Base-by-base conservation (phyloP, 495 filamentous ascomycete genomes). In the Chaetomium tenue region DNA sequence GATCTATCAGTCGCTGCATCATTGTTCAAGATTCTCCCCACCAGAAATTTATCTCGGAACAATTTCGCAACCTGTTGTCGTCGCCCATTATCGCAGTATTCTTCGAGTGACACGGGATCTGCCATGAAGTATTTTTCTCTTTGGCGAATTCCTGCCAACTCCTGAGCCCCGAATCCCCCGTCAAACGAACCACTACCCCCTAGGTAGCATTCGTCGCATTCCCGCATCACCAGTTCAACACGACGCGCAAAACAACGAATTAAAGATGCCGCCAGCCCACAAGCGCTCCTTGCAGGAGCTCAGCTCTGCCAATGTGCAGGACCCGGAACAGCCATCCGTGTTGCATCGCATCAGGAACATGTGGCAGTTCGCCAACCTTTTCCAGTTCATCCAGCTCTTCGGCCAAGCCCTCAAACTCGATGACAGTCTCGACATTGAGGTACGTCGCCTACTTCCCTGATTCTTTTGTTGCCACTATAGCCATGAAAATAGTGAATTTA, bases 301-400 rank as follows among this genome's bases (percentile, higher is more conserved):
- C 76, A 86, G 79, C 44, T 39, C 63, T 47, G 71, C 70, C 30
- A 75, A 64, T 39, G 66, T 58, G 22, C 61, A 70, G 53, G 51
- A 53, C 5, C 58, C 70, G 7, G 63, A 70, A 39, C 72, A 83
- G 65, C 67, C 74, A 57, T 75, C 80, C 5, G 66, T 87, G 60
- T 82, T 96, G 25, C 78, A 88, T 53, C 86, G 82, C 66, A 82
- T 98, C 63, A 83, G 93, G 55, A 94, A 90, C 74, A 88, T 87
- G 79, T 97, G 94, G 92, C 90, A 97, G 75, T 97, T 98, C 76
- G 91, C 94, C 53, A 92, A 91, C 72, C 82, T 98, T 6, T 92
- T 89, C 79, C 94, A 98, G 76, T 98, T 91, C 79, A 89, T 97
- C 60, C 87, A 86, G 69, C 84, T 92, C 59, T 98, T 98, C 77